Base-by-base conservation (phyloP, 495 filamentous ascomycete genomes). In the Hypoxylon crocopeplum region DNA sequence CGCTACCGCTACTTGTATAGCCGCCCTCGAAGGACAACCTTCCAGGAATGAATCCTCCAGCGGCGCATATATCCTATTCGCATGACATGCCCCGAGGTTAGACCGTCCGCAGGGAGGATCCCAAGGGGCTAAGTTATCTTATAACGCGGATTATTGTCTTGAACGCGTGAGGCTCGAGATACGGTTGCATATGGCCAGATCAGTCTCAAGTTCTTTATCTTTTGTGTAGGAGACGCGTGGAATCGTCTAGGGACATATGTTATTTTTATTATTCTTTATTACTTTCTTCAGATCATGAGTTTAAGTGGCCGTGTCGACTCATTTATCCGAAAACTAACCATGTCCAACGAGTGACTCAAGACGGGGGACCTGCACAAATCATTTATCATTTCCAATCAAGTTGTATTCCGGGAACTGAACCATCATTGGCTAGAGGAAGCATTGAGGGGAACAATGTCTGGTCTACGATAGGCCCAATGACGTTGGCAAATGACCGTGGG, bases 291-390 rank as follows among this genome's bases (percentile, higher is more conserved):
- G n/a, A n/a, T n/a, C n/a, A n/a, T n/a, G n/a, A n/a, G n/a, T n/a
- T n/a, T n/a, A n/a, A n/a, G n/a, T n/a, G 37, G 21, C n/a, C 20
- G 8, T 36, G 27, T 24, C 36, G 11, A 16, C 33, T 57, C 19
- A 57, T 44, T 49, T 57, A 49, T 37, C 54, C 37, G 10, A 15
- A 54, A 34, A 12, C n/a, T n/a, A 56, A 13, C 17, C n/a, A 34
- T 29, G 34, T n/a, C 16, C 10, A 33, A 57, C 45, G 19, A 56
- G 37, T 34, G 33, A 27, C n/a, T 16, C 29, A 30, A 13, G 21
- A 16, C 48, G 27, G 37, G 54, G 45, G 52, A 58, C 53, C 53
- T 57, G 53, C 53, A 57, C n/a, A 34, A 13, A 21, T 25, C 29
- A 58, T 49, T 30, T 25, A 56, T 40, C 27, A 36, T 41, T 24